Conservation (phyloP, 345 rosid genomes). For the Salix caprea region DNA sequence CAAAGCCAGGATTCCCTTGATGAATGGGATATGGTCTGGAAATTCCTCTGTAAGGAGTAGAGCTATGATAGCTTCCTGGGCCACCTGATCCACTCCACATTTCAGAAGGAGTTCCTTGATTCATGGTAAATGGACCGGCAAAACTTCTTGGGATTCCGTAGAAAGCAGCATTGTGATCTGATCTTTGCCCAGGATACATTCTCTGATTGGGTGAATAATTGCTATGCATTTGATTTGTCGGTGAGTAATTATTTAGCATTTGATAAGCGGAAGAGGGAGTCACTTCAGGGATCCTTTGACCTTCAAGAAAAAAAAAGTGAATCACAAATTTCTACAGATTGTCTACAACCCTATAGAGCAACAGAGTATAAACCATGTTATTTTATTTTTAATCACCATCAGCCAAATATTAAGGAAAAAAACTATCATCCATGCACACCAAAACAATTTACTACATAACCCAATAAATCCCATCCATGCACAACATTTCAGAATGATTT, state of each 20-base stretch:
- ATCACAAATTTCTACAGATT: not conserved
- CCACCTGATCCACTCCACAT: constrained; percentile 36
- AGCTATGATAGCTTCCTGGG: constrained; percentile 23
- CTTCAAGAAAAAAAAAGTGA: constrained; percentile 32
- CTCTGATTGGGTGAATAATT: constrained; percentile 29
- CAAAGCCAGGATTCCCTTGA: constrained; percentile 24
- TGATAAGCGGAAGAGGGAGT: constrained; percentile 36
- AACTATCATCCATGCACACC: not conserved
- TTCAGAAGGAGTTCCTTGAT: constrained; percentile 39
- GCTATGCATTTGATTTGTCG: constrained; percentile 40
- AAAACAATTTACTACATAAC: not conserved
- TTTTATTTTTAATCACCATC: not conserved
- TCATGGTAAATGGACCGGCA: constrained; percentile 35
- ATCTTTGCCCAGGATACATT: constrained; percentile 37
- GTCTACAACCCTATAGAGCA: not conserved
- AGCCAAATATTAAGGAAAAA: not conserved
- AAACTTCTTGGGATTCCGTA: constrained; percentile 31
- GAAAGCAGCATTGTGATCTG: constrained; percentile 25
- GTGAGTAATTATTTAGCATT: constrained; percentile 32
- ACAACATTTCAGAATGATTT: not conserved
- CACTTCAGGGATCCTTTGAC: constrained; percentile 29
- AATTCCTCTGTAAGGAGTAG: constrained; percentile 4
- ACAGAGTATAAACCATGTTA: not conserved
- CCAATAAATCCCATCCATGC: not conserved
- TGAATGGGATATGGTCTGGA: constrained; percentile 20